Conservation (phyloP, 176 grass and related monocot species). For the Themeda triandra region DNA sequence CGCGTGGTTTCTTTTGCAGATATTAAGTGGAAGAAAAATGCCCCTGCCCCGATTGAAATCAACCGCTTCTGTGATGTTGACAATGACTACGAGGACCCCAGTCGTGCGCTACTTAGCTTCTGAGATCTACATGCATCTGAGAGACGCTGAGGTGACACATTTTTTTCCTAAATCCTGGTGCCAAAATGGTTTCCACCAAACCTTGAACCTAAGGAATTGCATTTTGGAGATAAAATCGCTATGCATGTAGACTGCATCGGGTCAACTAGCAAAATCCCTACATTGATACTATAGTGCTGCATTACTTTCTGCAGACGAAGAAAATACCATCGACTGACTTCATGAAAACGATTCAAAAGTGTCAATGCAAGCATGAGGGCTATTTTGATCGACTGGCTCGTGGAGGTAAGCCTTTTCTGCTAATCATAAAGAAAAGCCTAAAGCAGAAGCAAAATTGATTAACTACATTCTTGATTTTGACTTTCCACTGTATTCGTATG, state of each 20-base stretch:
- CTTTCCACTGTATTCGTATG: not conserved
- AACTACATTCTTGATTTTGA: not conserved
- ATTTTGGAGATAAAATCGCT: no score
- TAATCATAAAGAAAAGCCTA: not conserved
- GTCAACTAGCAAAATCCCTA: not conserved
- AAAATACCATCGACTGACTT: constrained; percentile 82
- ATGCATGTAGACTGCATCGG: not conserved
- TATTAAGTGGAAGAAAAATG: constrained; percentile 51
- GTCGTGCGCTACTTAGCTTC: constrained; percentile 84
- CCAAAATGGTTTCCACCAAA: not conserved
- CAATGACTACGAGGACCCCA: constrained; percentile 72
- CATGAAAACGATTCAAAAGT: constrained; percentile 87
- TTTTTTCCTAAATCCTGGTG: not conserved
- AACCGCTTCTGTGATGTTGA: constrained; percentile 59
- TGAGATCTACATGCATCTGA: constrained; percentile 82
- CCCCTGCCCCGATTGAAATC: constrained; percentile 54
- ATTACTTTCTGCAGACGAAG: constrained; percentile 53
- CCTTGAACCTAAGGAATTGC: not conserved
- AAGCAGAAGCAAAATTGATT: no score
- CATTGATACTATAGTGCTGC: not conserved
- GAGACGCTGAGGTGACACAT: constrained; percentile 71
- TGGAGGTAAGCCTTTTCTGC: constrained; percentile 63
- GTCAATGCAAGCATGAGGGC: constrained; percentile 86
- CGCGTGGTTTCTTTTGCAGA: constrained; percentile 29
- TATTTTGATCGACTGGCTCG: constrained; percentile 97